Base-by-base conservation (phyloP, 2,329 filamentous ascomycete species). In the Ophiostoma populinum region DNA sequence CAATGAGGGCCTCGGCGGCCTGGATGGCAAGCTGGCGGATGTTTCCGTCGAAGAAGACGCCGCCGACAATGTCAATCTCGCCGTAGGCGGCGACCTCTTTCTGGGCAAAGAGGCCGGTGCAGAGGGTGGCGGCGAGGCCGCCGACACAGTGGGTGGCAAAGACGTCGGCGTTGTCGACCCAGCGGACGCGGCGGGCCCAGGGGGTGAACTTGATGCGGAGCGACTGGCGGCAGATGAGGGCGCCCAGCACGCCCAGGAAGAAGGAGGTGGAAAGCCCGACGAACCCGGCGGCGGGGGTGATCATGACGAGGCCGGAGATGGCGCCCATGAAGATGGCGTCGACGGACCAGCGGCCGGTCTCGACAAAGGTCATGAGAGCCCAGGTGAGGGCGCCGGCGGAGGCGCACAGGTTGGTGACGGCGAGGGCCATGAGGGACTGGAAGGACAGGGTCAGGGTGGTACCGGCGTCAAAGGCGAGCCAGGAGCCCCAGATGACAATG, bases 401-500 rank as follows among this genome's bases (percentile, higher is more conserved):
- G 51, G 83, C 62, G 24, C 83, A 90, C 49, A 93, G 55, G 63
- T 87, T 93, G 38, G 80, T 83, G 67, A 94, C 95, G 85, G 85
- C 95, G 71, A 81, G 92, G 33, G 87, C 86, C 75, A 94, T 90
- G 44, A 79, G 75, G 35, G 90, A 87, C 45, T 87, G 80, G 34
- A 95, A 67, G 62, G 93, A 93, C 45, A 86, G 82, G 46, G 86
- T 85, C 46, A 94, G 92, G 20, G 86, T 65, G 20, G 85, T 93
- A 42, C 90, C 87, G 48, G 87, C 90, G 65, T 95, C 95, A 72
- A 95, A 95, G 35, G 86, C 90, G 43, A 95, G 67, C 90, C 90
- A 95, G 49, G 87, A 87, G 50, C 95, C 94, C 85, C 86, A 95
- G 39, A 95, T 82, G 48, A 95, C 83, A 58, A 95, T 92, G 50